phyloP scores from a whole-genome alignment of 2,329 filamentous ascomycete genomes.

The Diaporthe aspalathi region DNA sequence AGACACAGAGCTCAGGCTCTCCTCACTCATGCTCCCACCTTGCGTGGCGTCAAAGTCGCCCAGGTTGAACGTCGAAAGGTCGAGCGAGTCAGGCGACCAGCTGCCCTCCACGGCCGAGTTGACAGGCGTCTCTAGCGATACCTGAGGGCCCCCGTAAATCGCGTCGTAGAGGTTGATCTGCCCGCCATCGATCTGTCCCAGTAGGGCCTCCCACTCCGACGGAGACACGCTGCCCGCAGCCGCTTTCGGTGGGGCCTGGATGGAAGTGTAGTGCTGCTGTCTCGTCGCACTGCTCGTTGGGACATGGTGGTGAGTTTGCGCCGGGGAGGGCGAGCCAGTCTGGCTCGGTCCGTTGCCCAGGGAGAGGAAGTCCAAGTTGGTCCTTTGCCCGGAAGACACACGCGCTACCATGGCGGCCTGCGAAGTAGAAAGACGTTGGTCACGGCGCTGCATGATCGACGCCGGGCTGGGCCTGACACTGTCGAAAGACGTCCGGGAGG shows the following conservation, averaged over 20 bases:
- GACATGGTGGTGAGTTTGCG: slow-evolving; percentile 53
- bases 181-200: slow-evolving; percentile 83
- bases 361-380: slow-evolving; percentile 70
- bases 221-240: slow-evolving; percentile 61
- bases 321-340: slow-evolving; percentile 63
- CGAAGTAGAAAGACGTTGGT: slow-evolving; percentile 61
- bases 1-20: slow-evolving; percentile 63
- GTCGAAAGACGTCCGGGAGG: slow-evolving; percentile 63
- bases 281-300: slow-evolving; percentile 42
- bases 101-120: slow-evolving; percentile 47
- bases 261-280: slow-evolving; percentile 51
- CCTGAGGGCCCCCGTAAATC: slow-evolving; percentile 76
- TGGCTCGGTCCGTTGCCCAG: slow-evolving; percentile 59
- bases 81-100: slow-evolving; percentile 71
- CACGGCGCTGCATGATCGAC: slow-evolving; percentile 55
- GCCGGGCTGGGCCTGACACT: slow-evolving; percentile 50
- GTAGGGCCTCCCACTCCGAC: slow-evolving; percentile 84
- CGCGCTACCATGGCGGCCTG: slow-evolving; percentile 54
- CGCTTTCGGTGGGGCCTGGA: slow-evolving; percentile 51
- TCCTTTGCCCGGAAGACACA: slow-evolving; percentile 49
- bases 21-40: slow-evolving; percentile 65
- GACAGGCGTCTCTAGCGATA: slow-evolving; percentile 57
- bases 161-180: slow-evolving; percentile 86
- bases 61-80: slow-evolving; percentile 62
- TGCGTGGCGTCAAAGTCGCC: slow-evolving; percentile 58